Evolutionary conservation across 2,329 filamentous ascomycete species (phyloP).

Genomic region (Colletotrichum cordylinicola): DNA sequence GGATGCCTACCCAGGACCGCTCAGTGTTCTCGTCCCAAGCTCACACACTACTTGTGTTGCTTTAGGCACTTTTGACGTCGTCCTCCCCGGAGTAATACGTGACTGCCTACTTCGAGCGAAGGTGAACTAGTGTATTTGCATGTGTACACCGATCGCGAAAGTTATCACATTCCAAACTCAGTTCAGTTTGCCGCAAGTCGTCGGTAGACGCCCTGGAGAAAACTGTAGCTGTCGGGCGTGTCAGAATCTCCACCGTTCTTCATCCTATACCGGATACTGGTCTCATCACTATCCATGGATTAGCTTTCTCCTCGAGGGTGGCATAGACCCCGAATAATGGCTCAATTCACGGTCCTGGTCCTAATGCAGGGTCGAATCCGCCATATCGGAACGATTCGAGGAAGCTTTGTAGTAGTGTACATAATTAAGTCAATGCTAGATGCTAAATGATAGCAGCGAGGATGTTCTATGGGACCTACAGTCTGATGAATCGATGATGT

Average conservation of each 20-base stretch:
- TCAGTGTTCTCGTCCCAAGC: background rate
- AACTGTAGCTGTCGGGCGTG: background rate
- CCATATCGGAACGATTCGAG: background rate
- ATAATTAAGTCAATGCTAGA: background rate
- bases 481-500: background rate
- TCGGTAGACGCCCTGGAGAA: background rate
- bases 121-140: background rate
- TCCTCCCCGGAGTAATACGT: background rate
- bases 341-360: background rate
- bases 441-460: background rate
- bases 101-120: rapidly evolving
- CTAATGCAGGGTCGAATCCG: background rate
- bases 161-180: rapidly evolving
- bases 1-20: background rate
- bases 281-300: background rate
- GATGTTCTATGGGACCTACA: rapidly evolving
- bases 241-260: background rate
- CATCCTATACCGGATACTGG: too few relatives aligned
- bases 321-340: background rate
- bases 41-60: background rate
- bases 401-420: background rate
- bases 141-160: rapidly evolving
- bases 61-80: background rate
- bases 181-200: background rate
- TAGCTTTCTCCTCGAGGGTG: background rate